Conservation (phyloP, 2,329 filamentous ascomycete genomes). For the Colletotrichum sp. region DNA sequence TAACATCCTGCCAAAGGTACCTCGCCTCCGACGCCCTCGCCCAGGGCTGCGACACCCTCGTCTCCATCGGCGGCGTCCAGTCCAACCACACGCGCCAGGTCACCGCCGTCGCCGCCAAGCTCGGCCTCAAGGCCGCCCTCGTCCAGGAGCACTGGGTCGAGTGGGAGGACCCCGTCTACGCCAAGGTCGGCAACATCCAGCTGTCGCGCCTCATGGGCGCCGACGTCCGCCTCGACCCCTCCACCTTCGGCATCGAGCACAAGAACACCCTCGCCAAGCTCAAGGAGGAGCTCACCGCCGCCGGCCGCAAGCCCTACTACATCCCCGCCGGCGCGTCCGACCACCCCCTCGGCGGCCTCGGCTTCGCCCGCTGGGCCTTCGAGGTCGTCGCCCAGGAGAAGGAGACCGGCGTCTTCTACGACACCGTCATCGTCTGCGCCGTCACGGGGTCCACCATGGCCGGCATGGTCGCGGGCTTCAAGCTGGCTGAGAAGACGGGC, state of each 20-base stretch:
- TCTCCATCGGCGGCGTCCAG: constrained; percentile 72
- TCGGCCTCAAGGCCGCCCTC: constrained; percentile 61
- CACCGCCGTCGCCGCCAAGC: constrained; percentile 63
- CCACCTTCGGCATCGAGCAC: constrained; percentile 71
- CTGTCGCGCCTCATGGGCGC: constrained; percentile 72
- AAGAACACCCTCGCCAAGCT: constrained; percentile 63
- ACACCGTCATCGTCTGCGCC: constrained; percentile 71
- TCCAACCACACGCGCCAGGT: constrained; percentile 75
- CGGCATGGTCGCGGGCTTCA: constrained; percentile 77
- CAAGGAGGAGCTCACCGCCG: constrained; percentile 53
- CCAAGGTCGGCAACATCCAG: constrained; percentile 74
- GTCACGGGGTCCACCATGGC: constrained; percentile 75
- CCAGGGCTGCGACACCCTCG: constrained; percentile 63
- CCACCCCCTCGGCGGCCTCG: constrained; percentile 72
- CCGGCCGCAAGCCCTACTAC: constrained; percentile 70
- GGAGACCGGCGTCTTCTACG: constrained; percentile 67
- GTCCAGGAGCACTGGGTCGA: constrained; percentile 75
- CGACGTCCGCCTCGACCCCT: constrained; percentile 64
- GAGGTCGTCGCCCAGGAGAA: constrained; percentile 70
- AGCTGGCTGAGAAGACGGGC: constrained; percentile 57
- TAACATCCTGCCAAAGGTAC: constrained; percentile 49
- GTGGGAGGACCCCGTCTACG: constrained; percentile 63
- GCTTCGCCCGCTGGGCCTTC: constrained; percentile 74
- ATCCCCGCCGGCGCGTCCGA: constrained; percentile 76
- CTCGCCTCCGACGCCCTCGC: constrained; percentile 67